These are phyloP conservation scores for Syzygium syzygioides DNA, from an alignment of 441 rosid genomes.

Conservation along the genomic window DNA sequence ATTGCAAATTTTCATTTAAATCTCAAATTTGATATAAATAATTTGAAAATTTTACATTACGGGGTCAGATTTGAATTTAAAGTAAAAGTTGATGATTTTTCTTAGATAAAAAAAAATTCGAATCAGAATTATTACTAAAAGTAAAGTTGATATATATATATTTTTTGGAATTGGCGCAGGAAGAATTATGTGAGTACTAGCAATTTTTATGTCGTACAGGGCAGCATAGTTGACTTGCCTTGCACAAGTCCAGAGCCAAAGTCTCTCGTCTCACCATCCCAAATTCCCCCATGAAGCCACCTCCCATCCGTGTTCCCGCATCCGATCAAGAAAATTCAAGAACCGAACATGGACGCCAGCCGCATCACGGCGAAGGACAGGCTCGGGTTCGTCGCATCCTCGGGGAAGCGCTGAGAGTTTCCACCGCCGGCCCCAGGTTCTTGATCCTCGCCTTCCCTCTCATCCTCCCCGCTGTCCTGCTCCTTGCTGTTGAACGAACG, in stretches of 20 bases:
- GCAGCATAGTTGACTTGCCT: too few relatives aligned
- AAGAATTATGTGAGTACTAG: neutral
- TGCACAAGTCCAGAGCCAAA: neutral
- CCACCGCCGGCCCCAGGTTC: constrained; percentile 1
- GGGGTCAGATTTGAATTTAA: too few relatives aligned
- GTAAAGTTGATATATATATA: too few relatives aligned
- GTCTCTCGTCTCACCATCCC: neutral
- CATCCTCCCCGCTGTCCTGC: constrained; percentile 27
- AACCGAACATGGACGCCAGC: neutral
- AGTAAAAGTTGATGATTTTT: too few relatives aligned
- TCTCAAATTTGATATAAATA: rapidly evolving
- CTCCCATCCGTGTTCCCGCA: neutral
- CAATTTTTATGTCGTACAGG: neutral
- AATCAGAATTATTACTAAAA: too few relatives aligned
- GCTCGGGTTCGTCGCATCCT: constrained; percentile 14
- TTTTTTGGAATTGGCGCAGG: neutral
- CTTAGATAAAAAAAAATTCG: too few relatives aligned
- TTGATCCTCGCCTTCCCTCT: constrained; percentile 14
- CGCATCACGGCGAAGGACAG: neutral
- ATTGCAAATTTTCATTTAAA: too few relatives aligned
- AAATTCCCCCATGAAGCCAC: neutral
- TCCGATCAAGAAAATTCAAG: neutral
- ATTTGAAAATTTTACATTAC: too few relatives aligned
- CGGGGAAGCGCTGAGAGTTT: constrained; percentile 2
- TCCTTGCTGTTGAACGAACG: constrained; percentile 20